phyloP scores from a whole-genome alignment of 2,329 filamentous ascomycete species.

The Biscogniauxia marginata region DNA sequence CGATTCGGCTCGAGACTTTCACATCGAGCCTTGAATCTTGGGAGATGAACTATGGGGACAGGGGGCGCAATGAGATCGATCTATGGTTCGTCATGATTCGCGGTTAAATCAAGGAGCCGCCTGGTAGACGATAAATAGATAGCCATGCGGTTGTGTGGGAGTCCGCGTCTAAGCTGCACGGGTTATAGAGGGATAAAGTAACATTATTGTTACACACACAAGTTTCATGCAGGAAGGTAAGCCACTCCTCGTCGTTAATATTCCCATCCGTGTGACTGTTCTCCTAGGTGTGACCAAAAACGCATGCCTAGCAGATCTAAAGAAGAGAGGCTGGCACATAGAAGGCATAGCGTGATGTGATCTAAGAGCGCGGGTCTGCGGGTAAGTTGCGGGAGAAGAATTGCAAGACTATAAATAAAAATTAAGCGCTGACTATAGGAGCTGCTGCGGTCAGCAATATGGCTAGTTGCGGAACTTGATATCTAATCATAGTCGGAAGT shows the following conservation, averaged over 20 bases:
- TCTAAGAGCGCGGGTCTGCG: neutral
- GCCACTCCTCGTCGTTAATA: conserved; percentile 12
- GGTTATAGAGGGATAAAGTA: conserved; percentile 6
- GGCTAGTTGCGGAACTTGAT: neutral
- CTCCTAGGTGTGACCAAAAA: neutral
- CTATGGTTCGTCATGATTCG: neutral
- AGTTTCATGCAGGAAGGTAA: conserved; percentile 8
- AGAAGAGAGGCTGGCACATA: conserved; percentile 12
- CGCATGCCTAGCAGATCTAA: neutral
- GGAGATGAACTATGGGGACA: neutral
- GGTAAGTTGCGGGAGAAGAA: neutral
- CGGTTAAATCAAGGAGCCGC: neutral
- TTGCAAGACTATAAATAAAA: conserved; percentile 15
- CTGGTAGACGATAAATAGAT: neutral
- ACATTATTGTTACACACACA: conserved; percentile 9
- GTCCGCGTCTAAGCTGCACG: conserved; percentile 9
- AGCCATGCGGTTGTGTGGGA: conserved; percentile 19
- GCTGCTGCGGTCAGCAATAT: conserved; percentile 1
- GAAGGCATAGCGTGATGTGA: conserved; percentile 2
- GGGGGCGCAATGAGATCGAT: neutral
- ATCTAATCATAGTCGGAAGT: neutral
- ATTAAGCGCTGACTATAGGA: conserved; percentile 12
- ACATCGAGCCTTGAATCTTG: neutral
- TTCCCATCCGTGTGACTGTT: conserved; percentile 16
- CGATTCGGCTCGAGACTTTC: neutral